Evolutionary conservation across 1,139 yeast species (phyloP).

Genomic region (Scheffersomyces titani): DNA sequence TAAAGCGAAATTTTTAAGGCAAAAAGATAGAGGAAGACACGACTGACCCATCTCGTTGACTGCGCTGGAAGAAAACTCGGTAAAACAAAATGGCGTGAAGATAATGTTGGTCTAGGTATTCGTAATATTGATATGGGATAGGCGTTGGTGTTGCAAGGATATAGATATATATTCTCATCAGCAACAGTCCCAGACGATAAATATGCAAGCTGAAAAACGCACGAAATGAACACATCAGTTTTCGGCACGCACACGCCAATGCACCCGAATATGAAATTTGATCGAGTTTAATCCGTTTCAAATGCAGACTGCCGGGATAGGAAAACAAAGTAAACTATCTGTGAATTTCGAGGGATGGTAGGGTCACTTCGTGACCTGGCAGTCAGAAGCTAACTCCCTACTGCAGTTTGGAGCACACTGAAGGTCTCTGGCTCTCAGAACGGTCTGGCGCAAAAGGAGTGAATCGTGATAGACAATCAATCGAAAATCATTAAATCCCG

Average conservation of each 20-base stretch:
- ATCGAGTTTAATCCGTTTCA: background rate
- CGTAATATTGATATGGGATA: background rate
- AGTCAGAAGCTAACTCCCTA: background rate
- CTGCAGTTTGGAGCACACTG: too few species aligned
- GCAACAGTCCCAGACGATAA: background rate
- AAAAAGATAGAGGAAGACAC: background rate
- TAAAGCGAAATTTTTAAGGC: background rate
- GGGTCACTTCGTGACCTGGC: background rate
- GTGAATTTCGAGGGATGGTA: background rate
- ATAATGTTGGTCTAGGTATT: too few species aligned
- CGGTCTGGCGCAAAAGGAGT: background rate
- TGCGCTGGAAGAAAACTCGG: background rate
- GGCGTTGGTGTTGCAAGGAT: background rate
- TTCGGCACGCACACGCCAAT: background rate
- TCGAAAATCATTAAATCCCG: background rate
- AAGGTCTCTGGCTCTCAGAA: too few species aligned
- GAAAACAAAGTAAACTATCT: background rate
- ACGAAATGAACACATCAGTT: background rate
- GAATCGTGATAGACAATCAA: background rate
- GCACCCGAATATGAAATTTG: background rate
- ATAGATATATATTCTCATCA: background rate
- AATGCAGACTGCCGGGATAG: background rate
- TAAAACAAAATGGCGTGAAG: too few species aligned
- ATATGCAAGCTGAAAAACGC: background rate
- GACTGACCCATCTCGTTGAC: background rate